phyloP scores from a whole-genome alignment of 2,329 filamentous ascomycete genomes.

The Fonsecaea nubica region DNA sequence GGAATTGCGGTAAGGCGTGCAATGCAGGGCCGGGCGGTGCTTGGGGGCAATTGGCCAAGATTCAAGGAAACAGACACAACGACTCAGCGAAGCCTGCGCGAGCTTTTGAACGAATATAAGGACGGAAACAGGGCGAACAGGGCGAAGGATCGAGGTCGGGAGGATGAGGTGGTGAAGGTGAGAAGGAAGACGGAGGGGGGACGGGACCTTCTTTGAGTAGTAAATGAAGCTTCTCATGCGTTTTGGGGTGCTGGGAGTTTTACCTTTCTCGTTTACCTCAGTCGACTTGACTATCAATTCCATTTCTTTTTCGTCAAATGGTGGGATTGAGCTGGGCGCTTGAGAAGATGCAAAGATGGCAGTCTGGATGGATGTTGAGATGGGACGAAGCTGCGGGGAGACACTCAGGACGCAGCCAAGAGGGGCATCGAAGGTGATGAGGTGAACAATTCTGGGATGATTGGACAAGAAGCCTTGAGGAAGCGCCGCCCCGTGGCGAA shows the following conservation, averaged over 20 bases:
- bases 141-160: slow-evolving; percentile 23
- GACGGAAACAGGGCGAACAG: slow-evolving; percentile 3
- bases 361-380: slow-evolving; percentile 21
- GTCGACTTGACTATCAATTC: slow-evolving; percentile 8
- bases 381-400: no score
- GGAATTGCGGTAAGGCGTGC: slow-evolving; percentile 21
- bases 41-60: slow-evolving; percentile 19
- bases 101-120: slow-evolving; percentile 28
- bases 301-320: slow-evolving; percentile 22
- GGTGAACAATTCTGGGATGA: slow-evolving; percentile 10
- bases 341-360: slow-evolving; percentile 21
- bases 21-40: slow-evolving; percentile 20
- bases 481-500: slow-evolving; percentile 31
- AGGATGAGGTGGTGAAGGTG: slow-evolving; percentile 22
- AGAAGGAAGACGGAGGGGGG: slow-evolving; percentile 14
- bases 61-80: slow-evolving; percentile 18
- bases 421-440: slow-evolving; percentile 23
- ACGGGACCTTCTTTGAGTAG: slow-evolving; percentile 10
- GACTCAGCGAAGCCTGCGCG: slow-evolving; percentile 42
- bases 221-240: slow-evolving; percentile 13
- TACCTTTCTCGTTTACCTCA: slow-evolving; percentile 3
- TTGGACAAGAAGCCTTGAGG: slow-evolving; percentile 23
- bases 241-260: not conserved
- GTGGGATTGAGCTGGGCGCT: slow-evolving; percentile 28
- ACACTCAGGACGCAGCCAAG: slow-evolving; percentile 6